A percentile compares a stretch with the other conserved stretches of the same genome.
Evolutionary conservation across 495 filamentous ascomycete species (phyloP).

Genomic region (Talaromyces wortmannii): DNA sequence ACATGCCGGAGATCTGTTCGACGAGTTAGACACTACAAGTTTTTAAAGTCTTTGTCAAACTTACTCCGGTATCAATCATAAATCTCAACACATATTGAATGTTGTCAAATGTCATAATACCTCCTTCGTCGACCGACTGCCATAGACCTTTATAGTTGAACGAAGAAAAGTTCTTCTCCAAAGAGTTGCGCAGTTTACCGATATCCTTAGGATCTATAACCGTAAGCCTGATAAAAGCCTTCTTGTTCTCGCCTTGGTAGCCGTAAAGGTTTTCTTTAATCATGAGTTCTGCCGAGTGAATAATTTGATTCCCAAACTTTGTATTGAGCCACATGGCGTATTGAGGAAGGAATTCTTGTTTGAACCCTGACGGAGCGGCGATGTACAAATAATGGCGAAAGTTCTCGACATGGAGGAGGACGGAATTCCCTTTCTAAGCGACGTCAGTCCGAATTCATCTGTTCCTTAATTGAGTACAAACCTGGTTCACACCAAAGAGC

Average conservation of each 20-base stretch:
- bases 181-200: conserved; percentile 56
- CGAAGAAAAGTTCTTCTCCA: conserved; percentile 56
- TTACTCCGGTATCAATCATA: conserved; percentile 89
- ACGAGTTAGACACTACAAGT: conserved; percentile 1
- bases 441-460: conserved; percentile 7
- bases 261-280: conserved; percentile 85
- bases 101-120: conserved; percentile 82
- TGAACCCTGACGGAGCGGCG: conserved; percentile 77
- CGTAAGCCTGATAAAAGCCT: conserved; percentile 86
- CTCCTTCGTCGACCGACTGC: conserved; percentile 57
- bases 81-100: conserved; percentile 94
- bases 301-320: conserved; percentile 56
- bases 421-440: conserved; percentile 64
- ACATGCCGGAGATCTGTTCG: conserved; percentile 78
- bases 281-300: conserved; percentile 69
- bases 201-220: conserved; percentile 83
- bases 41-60: conserved; percentile 1
- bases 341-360: conserved; percentile 59
- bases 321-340: conserved; percentile 74
- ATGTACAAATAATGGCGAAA: conserved; percentile 97
- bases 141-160: conserved; percentile 90
- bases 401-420: conserved; percentile 88
- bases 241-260: conserved; percentile 88
- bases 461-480: neutral
- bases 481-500: conserved; percentile 97